phyloP scores from a whole-genome alignment of 805 yeast species.

The Wickerhamomyces alni region DNA sequence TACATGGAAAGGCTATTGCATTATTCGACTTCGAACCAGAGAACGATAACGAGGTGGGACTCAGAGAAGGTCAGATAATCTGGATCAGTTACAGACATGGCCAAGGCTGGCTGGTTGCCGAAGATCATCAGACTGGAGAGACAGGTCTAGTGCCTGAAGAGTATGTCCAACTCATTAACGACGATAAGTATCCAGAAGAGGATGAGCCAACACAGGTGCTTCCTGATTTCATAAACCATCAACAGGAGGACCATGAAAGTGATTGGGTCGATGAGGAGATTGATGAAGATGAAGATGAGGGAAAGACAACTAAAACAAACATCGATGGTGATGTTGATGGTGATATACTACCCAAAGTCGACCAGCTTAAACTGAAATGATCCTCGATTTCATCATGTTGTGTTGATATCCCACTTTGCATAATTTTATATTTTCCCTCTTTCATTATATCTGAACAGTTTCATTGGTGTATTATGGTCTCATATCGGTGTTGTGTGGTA shows the following conservation, averaged over 20 bases:
- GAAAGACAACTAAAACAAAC: constrained; percentile 3
- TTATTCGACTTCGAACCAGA: constrained; percentile 88
- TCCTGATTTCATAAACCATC: constrained; percentile 23
- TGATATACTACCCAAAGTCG: constrained; percentile 9
- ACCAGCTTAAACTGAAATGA: not conserved
- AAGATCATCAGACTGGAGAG: constrained; percentile 64
- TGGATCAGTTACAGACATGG: constrained; percentile 91
- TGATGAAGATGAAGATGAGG: constrained; percentile 27
- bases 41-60: constrained; percentile 83
- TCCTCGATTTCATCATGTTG: no score
- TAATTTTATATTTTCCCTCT: no score
- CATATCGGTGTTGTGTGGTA: not conserved
- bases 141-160: constrained; percentile 96
- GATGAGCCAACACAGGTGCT: constrained; percentile 44
- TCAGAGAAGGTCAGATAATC: constrained; percentile 75
- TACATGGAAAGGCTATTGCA: constrained; percentile 70
- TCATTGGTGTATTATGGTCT: no score
- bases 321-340: no score
- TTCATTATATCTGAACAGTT: no score
- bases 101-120: constrained; percentile 97
- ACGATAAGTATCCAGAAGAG: constrained; percentile 11
- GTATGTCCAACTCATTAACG: constrained; percentile 55
- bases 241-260: constrained; percentile 19
- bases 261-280: constrained; percentile 28
- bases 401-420: no score